Base-by-base conservation (phyloP, 371 early-diverging fungal species). In the Syncephalastrum racemosum region DNA sequence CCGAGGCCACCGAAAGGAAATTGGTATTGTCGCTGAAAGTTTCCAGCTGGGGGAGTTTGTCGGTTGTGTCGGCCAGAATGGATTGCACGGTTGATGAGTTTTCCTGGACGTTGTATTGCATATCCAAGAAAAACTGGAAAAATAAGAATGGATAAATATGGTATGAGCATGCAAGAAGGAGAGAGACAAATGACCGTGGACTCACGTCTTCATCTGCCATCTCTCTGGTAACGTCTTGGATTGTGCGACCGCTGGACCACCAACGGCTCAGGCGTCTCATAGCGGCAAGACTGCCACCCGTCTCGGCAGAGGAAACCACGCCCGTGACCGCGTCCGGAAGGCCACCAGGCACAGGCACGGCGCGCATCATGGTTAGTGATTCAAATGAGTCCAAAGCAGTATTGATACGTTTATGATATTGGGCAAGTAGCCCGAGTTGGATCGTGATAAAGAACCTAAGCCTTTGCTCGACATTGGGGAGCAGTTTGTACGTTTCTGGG, bases 131-230 rank as follows among this genome's bases (percentile, higher is more conserved):
- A 56, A 83, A 71, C 82, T 83, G 67, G 2, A 42, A 58, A 23
- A 45, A 57, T 53, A 27, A 51, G 52, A 20, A 43, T n/a, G n/a
- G n/a, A 53, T 15, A 50, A 50, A 31, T 27, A 3, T 6, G 0
- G 16, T 43, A 15, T 43, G 23, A 20, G 44, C 47, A 36, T 52
- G 23, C 18, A 47, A n/a, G 20, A 45, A 16, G 51, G 3, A 20
- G 55, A 25, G 13, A 10, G n/a, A 24, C 18, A 53, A 39, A 5
- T n/a, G n/a, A 5, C 2, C 60, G 19, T 42, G 39, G 16, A 54
- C 70, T 66, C 71, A 82, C 86, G 46, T 77, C 71, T 25, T 85
- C 80, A 44, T 85, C 85, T 16, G 65, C 70, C 80, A 82, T 79
- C 27, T 83, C 82, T n/a, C 68, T 64, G 13, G 82, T 51, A 8